Percentiles rank a stretch among this genome's conserved stretches.
Evolutionary conservation across 2,329 filamentous ascomycete genomes (phyloP).

Genomic region (Spiromastix sp.): DNA sequence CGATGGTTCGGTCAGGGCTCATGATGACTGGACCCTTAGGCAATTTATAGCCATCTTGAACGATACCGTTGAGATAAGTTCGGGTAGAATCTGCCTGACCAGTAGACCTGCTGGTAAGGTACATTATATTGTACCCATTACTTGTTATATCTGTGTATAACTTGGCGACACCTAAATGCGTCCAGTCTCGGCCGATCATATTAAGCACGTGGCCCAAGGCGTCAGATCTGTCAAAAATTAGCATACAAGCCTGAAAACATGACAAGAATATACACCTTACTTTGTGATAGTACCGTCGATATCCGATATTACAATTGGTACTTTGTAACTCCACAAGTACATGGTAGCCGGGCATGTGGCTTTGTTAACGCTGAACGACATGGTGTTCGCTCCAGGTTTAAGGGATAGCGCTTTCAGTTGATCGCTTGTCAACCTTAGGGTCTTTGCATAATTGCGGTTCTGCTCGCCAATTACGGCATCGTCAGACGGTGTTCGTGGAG

Average conservation of each 20-base stretch:
- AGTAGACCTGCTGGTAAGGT: conserved; percentile 86
- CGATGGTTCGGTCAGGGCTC: conserved; percentile 89
- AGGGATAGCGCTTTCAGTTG: conserved; percentile 80
- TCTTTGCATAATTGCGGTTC: conserved; percentile 90
- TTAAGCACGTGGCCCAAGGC: conserved; percentile 88
- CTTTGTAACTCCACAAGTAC: conserved; percentile 86
- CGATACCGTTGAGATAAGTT: conserved; percentile 78
- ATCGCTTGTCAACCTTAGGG: conserved; percentile 84
- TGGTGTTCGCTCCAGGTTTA: conserved; percentile 75
- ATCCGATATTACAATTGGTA: conserved; percentile 93
- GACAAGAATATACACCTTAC: conserved; percentile 22
- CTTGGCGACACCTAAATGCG: conserved; percentile 91
- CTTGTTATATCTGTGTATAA: conserved; percentile 89
- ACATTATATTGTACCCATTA: conserved; percentile 99
- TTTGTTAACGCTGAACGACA: conserved; percentile 94
- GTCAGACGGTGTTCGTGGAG: conserved; percentile 43
- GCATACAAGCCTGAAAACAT: background rate
- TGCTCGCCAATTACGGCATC: conserved; percentile 49
- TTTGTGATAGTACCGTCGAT: conserved; percentile 99
- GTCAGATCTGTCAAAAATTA: conserved; percentile 49
- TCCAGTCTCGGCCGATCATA: conserved; percentile 97
- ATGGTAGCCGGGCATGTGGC: conserved; percentile 87
- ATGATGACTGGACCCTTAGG: conserved; percentile 90
- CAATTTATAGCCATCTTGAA: conserved; percentile 75
- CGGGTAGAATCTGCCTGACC: conserved; percentile 87